A percentile compares a stretch with the other conserved stretches of the same genome.
Evolutionary conservation across 2,329 filamentous ascomycete species (phyloP).

Genomic region (Aspergillus pseudoterreus): DNA sequence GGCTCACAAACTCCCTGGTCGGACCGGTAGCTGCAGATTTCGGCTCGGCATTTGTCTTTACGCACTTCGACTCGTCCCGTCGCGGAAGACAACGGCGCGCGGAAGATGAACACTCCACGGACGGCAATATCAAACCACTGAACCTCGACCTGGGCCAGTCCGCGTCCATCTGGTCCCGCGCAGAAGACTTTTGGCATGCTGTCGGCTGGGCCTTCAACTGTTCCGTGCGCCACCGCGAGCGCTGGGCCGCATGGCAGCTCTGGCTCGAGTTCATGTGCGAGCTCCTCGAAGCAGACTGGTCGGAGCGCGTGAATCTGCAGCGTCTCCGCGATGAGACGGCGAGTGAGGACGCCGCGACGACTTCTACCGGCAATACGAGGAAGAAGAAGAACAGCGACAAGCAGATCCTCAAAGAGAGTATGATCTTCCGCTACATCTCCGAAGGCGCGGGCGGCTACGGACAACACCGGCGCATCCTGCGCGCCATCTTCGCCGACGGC

Average conservation of each 20-base stretch:
- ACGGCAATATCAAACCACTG: constrained; percentile 52
- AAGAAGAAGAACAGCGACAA: constrained; percentile 6
- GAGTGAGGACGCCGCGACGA: neutral
- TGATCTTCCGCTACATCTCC: constrained; percentile 43
- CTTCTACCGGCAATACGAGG: neutral
- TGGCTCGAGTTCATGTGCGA: constrained; percentile 71
- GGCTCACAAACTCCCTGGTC: constrained; percentile 60
- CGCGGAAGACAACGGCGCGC: constrained; percentile 25
- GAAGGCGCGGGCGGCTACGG: constrained; percentile 27
- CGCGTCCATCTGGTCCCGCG: constrained; percentile 68
- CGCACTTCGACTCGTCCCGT: constrained; percentile 32
- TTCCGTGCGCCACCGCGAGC: constrained; percentile 64
- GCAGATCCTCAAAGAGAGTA: constrained; percentile 31
- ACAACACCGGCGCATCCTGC: constrained; percentile 39
- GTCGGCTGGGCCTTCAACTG: constrained; percentile 94
- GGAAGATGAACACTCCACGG: constrained; percentile 22
- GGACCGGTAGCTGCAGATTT: constrained; percentile 70
- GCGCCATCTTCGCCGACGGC: constrained; percentile 48
- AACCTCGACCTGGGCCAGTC: constrained; percentile 59
- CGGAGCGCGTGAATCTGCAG: constrained; percentile 27
- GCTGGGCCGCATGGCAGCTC: constrained; percentile 77
- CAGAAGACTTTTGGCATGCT: constrained; percentile 82
- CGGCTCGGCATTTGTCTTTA: constrained; percentile 68
- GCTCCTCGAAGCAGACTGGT: constrained; percentile 44
- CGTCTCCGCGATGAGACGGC: constrained; percentile 17